Conservation (phyloP, 768 basidiomycete species). For the Lactarius akahatsu region DNA sequence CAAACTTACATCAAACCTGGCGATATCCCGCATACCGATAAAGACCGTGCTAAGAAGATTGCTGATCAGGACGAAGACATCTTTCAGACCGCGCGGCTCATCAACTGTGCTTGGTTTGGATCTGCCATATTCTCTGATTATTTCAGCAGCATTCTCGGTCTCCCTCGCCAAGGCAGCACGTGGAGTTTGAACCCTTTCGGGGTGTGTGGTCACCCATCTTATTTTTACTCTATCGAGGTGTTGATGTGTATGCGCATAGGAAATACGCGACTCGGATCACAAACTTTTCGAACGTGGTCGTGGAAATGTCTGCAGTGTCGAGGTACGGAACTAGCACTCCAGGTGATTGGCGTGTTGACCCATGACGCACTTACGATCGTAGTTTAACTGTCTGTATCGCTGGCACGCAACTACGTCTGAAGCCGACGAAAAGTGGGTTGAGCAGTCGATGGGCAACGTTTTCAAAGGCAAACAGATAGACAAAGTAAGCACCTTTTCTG, state of each 20-base stretch:
- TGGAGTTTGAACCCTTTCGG: slow-evolving; percentile 80
- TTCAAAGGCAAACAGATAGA: slow-evolving; percentile 57
- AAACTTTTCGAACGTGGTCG: slow-evolving; percentile 72
- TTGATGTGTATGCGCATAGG: slow-evolving; percentile 39
- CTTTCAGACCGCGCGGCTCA: slow-evolving; percentile 78
- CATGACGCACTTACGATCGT: slow-evolving; percentile 1
- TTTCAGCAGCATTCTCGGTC: slow-evolving; percentile 76
- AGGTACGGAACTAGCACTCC: slow-evolving; percentile 43
- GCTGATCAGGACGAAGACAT: slow-evolving; percentile 48
- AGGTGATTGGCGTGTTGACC: neutral
- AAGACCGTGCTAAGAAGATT: slow-evolving; percentile 37
- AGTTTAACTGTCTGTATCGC: slow-evolving; percentile 87
- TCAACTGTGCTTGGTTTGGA: slow-evolving; percentile 82
- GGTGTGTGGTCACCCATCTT: slow-evolving; percentile 38
- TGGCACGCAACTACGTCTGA: slow-evolving; percentile 81
- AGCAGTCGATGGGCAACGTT: slow-evolving; percentile 46
- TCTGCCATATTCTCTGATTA: slow-evolving; percentile 81
- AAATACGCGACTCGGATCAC: slow-evolving; percentile 64
- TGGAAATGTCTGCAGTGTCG: slow-evolving; percentile 80
- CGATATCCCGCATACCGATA: slow-evolving; percentile 37
- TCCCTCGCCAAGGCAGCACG: slow-evolving; percentile 67
- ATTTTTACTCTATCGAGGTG: neutral
- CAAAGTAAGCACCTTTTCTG: slow-evolving; percentile 26
- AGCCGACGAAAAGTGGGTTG: slow-evolving; percentile 71
- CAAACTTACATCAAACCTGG: slow-evolving; percentile 59